Conservation (phyloP, 495 filamentous ascomycete genomes). For the Penicillium taxi region DNA sequence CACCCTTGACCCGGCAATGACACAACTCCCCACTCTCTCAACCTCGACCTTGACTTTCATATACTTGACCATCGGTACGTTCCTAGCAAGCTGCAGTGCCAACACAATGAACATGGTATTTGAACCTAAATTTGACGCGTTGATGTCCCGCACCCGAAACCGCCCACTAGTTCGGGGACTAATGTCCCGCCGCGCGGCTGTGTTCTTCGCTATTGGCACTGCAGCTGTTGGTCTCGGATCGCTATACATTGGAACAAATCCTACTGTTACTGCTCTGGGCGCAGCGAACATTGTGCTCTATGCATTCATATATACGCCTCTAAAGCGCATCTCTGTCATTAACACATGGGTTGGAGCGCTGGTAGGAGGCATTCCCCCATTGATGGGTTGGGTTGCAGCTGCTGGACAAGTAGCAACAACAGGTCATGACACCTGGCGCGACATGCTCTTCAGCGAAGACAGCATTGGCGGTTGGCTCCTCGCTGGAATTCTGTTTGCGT, state of each 20-base stretch:
- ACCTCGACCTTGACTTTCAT: conserved; percentile 82
- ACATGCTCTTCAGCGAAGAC: conserved; percentile 63
- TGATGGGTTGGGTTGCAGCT: conserved; percentile 98
- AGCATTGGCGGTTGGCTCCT: conserved; percentile 85
- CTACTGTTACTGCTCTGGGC: conserved; percentile 80
- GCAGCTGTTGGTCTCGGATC: conserved; percentile 57
- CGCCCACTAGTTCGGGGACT: conserved; percentile 81
- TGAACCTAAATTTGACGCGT: conserved; percentile 81
- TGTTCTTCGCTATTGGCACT: conserved; percentile 67
- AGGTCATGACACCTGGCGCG: conserved; percentile 61
- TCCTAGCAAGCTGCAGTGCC: conserved; percentile 75
- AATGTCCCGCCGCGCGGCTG: conserved; percentile 63
- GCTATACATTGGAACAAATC: conserved; percentile 86
- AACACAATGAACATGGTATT: conserved; percentile 97
- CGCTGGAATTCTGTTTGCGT: conserved; percentile 77
- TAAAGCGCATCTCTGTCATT: conserved; percentile 77
- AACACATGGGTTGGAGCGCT: conserved; percentile 96
- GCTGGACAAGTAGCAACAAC: conserved; percentile 76
- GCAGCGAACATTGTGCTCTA: conserved; percentile 81
- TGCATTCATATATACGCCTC: conserved; percentile 82
- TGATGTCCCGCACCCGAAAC: conserved; percentile 86
- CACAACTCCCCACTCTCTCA: conserved; percentile 72
- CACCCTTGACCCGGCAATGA: conserved; percentile 51
- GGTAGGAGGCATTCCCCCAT: conserved; percentile 84
- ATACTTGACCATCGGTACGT: conserved; percentile 84